A percentile compares a stretch with the other conserved stretches of the same genome.
These are phyloP conservation scores for Acephala macrosclerotiorum DNA, from an alignment of 2,329 filamentous ascomycete species.

Conservation along the genomic window DNA sequence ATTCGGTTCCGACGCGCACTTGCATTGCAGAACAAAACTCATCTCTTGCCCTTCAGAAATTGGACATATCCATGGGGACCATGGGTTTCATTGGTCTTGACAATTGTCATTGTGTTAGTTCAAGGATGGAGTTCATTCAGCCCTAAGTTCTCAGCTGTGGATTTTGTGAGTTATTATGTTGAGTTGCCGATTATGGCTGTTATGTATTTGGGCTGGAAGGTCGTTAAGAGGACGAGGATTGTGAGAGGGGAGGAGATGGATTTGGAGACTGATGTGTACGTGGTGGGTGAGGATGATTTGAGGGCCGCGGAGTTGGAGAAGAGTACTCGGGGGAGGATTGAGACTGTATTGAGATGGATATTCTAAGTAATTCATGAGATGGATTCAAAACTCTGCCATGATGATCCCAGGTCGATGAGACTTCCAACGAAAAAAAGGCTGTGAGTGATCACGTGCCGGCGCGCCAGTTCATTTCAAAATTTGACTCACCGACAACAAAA, in stretches of 20 bases:
- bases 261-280: slow-evolving; percentile 55
- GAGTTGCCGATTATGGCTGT: slow-evolving; percentile 66
- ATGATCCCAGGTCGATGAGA: no score
- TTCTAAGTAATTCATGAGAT: slow-evolving; percentile 30
- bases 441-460: not conserved
- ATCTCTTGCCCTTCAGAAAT: slow-evolving; percentile 69
- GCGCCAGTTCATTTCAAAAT: not conserved
- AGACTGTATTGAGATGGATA: slow-evolving; percentile 40
- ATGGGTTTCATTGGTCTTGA: slow-evolving; percentile 61
- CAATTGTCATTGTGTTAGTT: slow-evolving; percentile 65
- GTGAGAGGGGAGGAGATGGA: slow-evolving; percentile 57
- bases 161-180: slow-evolving; percentile 70
- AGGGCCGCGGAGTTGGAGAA: slow-evolving; percentile 34
- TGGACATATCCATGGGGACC: slow-evolving; percentile 72
- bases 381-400: not conserved
- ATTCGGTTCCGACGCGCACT: slow-evolving; percentile 69
- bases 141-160: slow-evolving; percentile 61
- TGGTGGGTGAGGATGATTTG: slow-evolving; percentile 41
- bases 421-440: no score
- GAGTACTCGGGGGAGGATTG: slow-evolving; percentile 38
- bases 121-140: slow-evolving; percentile 71
- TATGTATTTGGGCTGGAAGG: slow-evolving; percentile 63
- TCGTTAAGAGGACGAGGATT: slow-evolving; percentile 54
- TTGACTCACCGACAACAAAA: no score
- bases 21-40: slow-evolving; percentile 63